Base-by-base conservation (phyloP, 257 asterid species). In the Solanum etuberosum region DNA sequence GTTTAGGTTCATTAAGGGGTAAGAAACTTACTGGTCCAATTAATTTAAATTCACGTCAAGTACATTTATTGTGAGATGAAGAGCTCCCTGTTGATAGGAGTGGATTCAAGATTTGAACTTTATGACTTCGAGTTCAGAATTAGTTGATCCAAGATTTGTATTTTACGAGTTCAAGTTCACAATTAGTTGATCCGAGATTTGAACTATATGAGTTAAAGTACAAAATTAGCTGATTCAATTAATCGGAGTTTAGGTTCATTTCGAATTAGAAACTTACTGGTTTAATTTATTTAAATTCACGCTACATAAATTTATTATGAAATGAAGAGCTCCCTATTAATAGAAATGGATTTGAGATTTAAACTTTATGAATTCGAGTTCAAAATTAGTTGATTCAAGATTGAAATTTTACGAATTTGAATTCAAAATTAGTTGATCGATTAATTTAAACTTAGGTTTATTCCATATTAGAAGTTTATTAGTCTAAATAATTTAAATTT, bases 41-140 rank as follows among this genome's bases (percentile, higher is more conserved):
- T 16, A 51, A 51, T 51, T 51, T 6, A 51, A 51, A 51, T 51
- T 51, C 61, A 51, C 0, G 23, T 2, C 8, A 51, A 16, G 0
- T 16, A 51, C 3, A 51, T 16, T 51, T 18, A 16, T 51, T 51
- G 23, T 51, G 61, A 51, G 61, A 6, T 51, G 23, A 51, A 51
- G 61, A 2, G 61, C 9, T 16, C 0, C 0, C 0, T 51, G 23
- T 0, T 6, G 16, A 51, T 51, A 51, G 23, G 9, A 51, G 23
- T 51, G 1, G 61, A 51, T 51, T 51, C 4, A 51, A 2, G 4
- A 51, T 16, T 51, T 51, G 7, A 51, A 51, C 3, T 51, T 51
- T 18, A 51, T 51, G 4, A 51, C 0, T 51, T 51, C 0, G 2
- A 51, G 61, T 51, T 51, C 0, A 51, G 0, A 51, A 18, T 48